Conservation (phyloP, 805 yeast genomes). For the Scheffersomyces amazonensis region DNA sequence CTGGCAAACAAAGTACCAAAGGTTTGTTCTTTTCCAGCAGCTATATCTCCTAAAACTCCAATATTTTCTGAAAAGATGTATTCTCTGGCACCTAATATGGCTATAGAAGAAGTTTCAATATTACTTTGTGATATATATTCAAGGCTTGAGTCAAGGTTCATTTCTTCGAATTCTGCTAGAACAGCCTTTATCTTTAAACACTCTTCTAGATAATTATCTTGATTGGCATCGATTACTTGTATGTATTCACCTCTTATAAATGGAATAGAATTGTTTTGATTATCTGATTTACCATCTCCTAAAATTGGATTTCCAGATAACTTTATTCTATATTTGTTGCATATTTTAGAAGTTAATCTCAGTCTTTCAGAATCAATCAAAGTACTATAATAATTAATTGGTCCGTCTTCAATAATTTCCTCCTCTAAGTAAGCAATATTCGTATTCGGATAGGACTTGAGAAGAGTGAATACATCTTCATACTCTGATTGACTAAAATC, state of each 20-base stretch:
- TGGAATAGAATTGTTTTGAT: constrained; percentile 84
- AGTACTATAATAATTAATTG: constrained; percentile 57
- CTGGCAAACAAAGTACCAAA: constrained; percentile 95
- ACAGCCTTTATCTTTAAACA: constrained; percentile 87
- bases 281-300: constrained; percentile 96
- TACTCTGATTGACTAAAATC: constrained; percentile 69
- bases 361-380: constrained; percentile 29
- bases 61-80: constrained; percentile 90
- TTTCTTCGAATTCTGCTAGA: constrained; percentile 87
- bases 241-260: constrained; percentile 93
- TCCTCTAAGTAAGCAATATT: constrained; percentile 54
- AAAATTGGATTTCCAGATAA: constrained; percentile 91
- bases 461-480: constrained; percentile 63
- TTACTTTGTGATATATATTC: constrained; percentile 51
- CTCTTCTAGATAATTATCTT: constrained; percentile 92
- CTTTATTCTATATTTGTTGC: constrained; percentile 51
- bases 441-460: constrained; percentile 71
- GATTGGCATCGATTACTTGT: constrained; percentile 94
- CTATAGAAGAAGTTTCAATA: constrained; percentile 46
- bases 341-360: neutral
- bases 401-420: constrained; percentile 41
- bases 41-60: constrained; percentile 92
- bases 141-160: constrained; percentile 47
- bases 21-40: constrained; percentile 97
- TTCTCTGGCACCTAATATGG: constrained; percentile 93